Evolutionary conservation across 106 monocot genomes (phyloP).

Genomic region (Platanthera zijinensis): DNA sequence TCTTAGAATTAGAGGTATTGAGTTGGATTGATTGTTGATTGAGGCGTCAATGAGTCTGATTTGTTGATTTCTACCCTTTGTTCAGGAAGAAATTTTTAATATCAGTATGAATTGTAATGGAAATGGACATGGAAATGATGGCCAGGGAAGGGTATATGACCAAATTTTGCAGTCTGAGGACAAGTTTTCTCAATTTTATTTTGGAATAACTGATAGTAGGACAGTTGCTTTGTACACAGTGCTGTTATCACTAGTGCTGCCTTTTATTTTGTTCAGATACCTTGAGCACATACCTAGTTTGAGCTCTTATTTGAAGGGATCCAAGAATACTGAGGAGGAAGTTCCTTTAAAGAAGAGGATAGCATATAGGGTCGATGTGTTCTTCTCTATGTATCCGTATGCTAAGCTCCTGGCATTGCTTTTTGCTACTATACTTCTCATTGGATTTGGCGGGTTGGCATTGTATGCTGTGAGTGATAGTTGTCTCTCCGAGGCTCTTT

Average conservation of each 20-base stretch:
- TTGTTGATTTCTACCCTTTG: slow-evolving; percentile 9
- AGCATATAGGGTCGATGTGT: slow-evolving; percentile 85
- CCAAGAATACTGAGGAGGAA: slow-evolving; percentile 47
- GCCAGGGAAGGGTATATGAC: not conserved
- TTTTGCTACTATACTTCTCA: slow-evolving; percentile 70
- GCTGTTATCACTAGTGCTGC: slow-evolving; percentile 33
- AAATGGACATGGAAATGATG: slow-evolving; percentile 3
- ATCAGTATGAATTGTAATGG: slow-evolving; percentile 25
- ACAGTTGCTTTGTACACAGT: slow-evolving; percentile 38
- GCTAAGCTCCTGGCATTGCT: slow-evolving; percentile 92
- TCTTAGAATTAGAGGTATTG: slow-evolving; percentile 52
- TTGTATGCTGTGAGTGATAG: slow-evolving; percentile 61
- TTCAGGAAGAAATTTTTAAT: slow-evolving; percentile 53
- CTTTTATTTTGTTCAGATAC: slow-evolving; percentile 50
- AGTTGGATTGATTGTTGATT: not conserved
- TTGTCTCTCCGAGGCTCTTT: slow-evolving; percentile 62
- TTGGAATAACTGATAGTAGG: slow-evolving; percentile 28
- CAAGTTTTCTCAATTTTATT: slow-evolving; percentile 7
- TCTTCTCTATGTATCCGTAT: slow-evolving; percentile 86
- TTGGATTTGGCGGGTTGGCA: slow-evolving; percentile 72
- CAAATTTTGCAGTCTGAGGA: slow-evolving; percentile 19
- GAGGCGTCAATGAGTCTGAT: not conserved
- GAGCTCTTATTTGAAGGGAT: slow-evolving; percentile 13
- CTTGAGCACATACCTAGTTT: slow-evolving; percentile 36
- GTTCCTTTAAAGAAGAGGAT: slow-evolving; percentile 87